Evolutionary conservation across 768 basidiomycete species (phyloP).

Genomic region (Lentinula edodes): DNA sequence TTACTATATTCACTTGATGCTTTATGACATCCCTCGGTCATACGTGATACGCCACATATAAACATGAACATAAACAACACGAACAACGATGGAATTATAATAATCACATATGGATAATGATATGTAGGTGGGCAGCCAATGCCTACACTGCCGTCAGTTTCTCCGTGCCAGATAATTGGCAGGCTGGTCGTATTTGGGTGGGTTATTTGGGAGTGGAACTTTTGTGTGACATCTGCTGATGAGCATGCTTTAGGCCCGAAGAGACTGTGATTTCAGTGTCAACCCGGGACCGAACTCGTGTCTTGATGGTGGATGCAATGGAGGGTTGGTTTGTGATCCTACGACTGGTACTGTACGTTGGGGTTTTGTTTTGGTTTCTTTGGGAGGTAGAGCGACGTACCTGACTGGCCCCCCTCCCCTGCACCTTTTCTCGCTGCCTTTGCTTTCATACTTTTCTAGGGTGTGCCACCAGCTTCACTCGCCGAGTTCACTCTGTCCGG

Average conservation of each 20-base stretch:
- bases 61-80: no score
- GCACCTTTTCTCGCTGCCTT: no score
- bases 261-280: constrained; percentile 55
- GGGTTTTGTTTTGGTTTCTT: no score
- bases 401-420: no score
- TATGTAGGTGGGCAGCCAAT: constrained; percentile 17
- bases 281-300: constrained; percentile 55
- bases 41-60: no score
- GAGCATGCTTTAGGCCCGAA: constrained; percentile 43
- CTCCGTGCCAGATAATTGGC: constrained; percentile 51
- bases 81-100: not conserved
- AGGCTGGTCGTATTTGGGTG: constrained; percentile 33
- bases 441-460: constrained; percentile 11
- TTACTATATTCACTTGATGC: no score
- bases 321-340: constrained; percentile 50
- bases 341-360: constrained; percentile 41
- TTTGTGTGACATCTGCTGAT: not conserved
- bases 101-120: no score
- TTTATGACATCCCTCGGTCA: no score
- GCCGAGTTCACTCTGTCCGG: constrained; percentile 40
- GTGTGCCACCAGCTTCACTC: constrained; percentile 41
- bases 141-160: constrained; percentile 23
- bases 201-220: not conserved
- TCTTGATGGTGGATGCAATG: constrained; percentile 64
- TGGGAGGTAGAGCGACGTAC: no score